Conservation (phyloP, 2,329 filamentous ascomycete species). For the Botrytis tulipae region DNA sequence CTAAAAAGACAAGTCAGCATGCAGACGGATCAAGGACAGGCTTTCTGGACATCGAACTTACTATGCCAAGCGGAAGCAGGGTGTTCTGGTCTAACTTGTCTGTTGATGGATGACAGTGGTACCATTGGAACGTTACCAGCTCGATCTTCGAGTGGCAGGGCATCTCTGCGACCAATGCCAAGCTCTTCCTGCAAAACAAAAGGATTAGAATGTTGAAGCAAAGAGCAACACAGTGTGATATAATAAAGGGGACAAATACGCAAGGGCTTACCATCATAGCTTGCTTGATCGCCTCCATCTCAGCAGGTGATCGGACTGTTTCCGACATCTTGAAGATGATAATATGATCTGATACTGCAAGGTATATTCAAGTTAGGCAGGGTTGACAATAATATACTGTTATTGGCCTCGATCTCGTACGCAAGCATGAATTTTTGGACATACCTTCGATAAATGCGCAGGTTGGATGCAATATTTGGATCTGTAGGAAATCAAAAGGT, state of each 20-base stretch:
- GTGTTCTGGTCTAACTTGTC: slow-evolving; percentile 6
- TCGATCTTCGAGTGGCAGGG: slow-evolving; percentile 32
- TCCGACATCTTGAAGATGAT: slow-evolving; percentile 9
- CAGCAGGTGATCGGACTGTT: not conserved
- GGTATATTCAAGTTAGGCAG: not conserved
- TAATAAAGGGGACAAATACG: not conserved
- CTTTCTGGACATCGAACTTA: slow-evolving; percentile 22
- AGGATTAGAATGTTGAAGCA: not conserved
- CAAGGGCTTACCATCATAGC: slow-evolving; percentile 34
- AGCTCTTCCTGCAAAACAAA: slow-evolving; percentile 35
- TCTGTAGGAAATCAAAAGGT: not conserved
- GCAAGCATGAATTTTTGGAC: not conserved
- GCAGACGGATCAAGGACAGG: not conserved
- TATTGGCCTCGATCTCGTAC: not conserved
- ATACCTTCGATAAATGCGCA: not conserved
- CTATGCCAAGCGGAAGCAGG: slow-evolving; percentile 28
- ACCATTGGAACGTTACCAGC: not conserved
- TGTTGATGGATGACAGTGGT: not conserved
- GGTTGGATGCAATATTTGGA: not conserved
- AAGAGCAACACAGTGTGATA: not conserved
- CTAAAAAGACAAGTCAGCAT: slow-evolving; percentile 18
- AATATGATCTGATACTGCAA: not conserved
- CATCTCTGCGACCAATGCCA: slow-evolving; percentile 32
- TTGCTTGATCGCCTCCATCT: slow-evolving; percentile 23
- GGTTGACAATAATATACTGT: not conserved